These are phyloP conservation scores for Phytophthora citrophthora DNA, from an alignment of 352 stramenopile genomes.

Conservation along the genomic window DNA sequence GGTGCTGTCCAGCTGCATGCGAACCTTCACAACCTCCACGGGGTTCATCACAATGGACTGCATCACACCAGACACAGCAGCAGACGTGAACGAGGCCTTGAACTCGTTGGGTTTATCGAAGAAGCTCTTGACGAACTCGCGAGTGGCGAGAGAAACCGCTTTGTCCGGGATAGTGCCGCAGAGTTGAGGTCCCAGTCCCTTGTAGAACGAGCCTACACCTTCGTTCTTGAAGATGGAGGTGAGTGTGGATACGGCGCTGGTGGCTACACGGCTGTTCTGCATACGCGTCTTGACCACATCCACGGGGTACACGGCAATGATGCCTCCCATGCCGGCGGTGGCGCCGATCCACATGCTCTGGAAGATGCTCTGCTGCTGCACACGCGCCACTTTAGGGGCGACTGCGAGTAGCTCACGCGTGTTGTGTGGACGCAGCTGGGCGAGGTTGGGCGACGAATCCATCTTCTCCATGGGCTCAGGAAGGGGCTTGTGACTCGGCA, in stretches of 20 bases:
- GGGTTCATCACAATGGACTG: constrained; percentile 88
- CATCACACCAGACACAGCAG: constrained; percentile 66
- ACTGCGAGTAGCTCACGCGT: constrained; percentile 41
- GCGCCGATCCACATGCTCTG: constrained; percentile 85
- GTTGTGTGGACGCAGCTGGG: constrained; percentile 39
- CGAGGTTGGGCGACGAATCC: constrained; percentile 19
- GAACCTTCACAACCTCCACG: constrained; percentile 85
- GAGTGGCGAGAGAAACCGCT: constrained; percentile 78
- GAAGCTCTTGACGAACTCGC: constrained; percentile 79
- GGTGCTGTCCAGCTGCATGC: constrained; percentile 83
- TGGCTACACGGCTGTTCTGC: constrained; percentile 72
- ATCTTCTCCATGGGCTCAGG: constrained; percentile 41
- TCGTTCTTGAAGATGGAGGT: constrained; percentile 68
- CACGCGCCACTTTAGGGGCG: constrained; percentile 27
- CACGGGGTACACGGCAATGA: constrained; percentile 83
- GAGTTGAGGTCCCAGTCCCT: constrained; percentile 75
- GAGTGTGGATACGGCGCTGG: constrained; percentile 61
- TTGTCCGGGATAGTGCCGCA: constrained; percentile 82
- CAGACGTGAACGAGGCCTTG: constrained; percentile 72
- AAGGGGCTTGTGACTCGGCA: background rate
- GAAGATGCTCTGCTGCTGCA: constrained; percentile 63
- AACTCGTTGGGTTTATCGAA: constrained; percentile 80
- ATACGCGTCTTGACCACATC: constrained; percentile 89
- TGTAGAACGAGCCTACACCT: constrained; percentile 77
- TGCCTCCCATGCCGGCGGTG: constrained; percentile 79